A percentile compares a stretch with the other conserved stretches of the same genome.
Conservation (phyloP, 495 filamentous ascomycete species). For the Lentithecium fluviatile region DNA sequence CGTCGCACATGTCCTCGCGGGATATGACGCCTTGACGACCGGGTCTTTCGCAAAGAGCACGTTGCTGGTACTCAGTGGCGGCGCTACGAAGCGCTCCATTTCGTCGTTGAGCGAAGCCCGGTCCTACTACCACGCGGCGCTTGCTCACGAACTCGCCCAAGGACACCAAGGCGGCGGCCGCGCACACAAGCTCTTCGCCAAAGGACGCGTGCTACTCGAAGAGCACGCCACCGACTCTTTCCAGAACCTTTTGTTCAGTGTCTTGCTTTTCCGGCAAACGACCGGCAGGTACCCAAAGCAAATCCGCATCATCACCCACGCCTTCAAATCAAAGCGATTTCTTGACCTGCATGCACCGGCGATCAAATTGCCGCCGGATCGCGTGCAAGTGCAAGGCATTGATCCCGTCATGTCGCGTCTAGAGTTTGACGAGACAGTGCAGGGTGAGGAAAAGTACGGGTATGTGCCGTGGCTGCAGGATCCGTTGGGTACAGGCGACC, state of each 20-base stretch:
- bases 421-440: constrained; percentile 33
- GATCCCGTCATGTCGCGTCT: constrained; percentile 37
- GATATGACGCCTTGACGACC: constrained; percentile 10
- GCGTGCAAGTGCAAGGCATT: constrained; percentile 40
- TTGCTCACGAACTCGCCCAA: constrained; percentile 8
- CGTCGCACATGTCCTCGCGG: constrained; percentile 38
- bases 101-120: constrained; percentile 37
- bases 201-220: constrained; percentile 33
- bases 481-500: constrained; percentile 32
- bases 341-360: constrained; percentile 40
- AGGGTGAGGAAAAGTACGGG: constrained; percentile 34
- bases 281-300: constrained; percentile 36
- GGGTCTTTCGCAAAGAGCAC: constrained; percentile 1
- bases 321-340: constrained; percentile 43
- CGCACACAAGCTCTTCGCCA: constrained; percentile 5
- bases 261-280: constrained; percentile 37
- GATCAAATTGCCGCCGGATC: constrained; percentile 39
- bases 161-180: constrained; percentile 7
- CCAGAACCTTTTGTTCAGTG: constrained; percentile 46
- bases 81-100: constrained; percentile 28
- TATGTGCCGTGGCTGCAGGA: constrained; percentile 35
- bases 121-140: constrained; percentile 37
- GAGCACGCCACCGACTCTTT: constrained; percentile 44
- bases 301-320: constrained; percentile 43
- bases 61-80: constrained; percentile 42